Evolutionary conservation across 2,329 filamentous ascomycete species (phyloP), one percentile per base, ranked within the genome.

Genomic region (Fusarium nematophilum): DNA sequence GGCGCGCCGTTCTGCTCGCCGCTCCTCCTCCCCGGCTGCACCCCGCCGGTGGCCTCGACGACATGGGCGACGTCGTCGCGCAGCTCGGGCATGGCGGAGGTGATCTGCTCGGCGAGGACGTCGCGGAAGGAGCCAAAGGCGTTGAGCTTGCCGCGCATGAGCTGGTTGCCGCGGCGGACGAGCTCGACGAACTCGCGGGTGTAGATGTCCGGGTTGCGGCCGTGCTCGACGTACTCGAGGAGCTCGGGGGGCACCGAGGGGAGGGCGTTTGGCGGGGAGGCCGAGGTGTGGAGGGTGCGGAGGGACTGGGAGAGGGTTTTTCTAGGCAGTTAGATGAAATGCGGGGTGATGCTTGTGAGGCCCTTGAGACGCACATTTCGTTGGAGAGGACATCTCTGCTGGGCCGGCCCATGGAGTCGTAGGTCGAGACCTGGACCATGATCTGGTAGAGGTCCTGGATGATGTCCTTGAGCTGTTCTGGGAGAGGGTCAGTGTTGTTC

Each of bases 151-250:
- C 88, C 88, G 66, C 83, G 81, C 78, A 88, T 82, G 58, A 88
- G 77, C 79, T 90, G 88, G 76, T 90, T 90, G 33, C 83, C 80
- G 39, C 86, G 79, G 49, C 87, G 78, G 18, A 88, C 86, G 46
- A 88, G 79, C 82, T 90, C 88, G 68, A 90, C 87, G 68, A 90
- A 90, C 77, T 90, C 88, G 68, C 88, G 81, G 49, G 88, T 90
- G 79, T 90, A 90, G 66, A 90, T 90, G 75, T 90, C 88, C 3
- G 88, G 88, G 77, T 90, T 90, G 44, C 88, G 86, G 37, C 88
- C 87, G 70, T 86, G 85, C 73, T 90, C 87, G 67, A 90, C 87
- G 76, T 90, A 90, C 69, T 86, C 79, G 57, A 90, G 80, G 10
- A 90, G 81, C 68, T 89, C 86, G 45, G 82, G 83, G 3, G 87